A percentile compares a stretch with the other conserved stretches of the same genome.
These are phyloP conservation scores for Monilinia vaccinii-corymbosi DNA, from an alignment of 2,329 filamentous ascomycete genomes.

Conservation along the genomic window DNA sequence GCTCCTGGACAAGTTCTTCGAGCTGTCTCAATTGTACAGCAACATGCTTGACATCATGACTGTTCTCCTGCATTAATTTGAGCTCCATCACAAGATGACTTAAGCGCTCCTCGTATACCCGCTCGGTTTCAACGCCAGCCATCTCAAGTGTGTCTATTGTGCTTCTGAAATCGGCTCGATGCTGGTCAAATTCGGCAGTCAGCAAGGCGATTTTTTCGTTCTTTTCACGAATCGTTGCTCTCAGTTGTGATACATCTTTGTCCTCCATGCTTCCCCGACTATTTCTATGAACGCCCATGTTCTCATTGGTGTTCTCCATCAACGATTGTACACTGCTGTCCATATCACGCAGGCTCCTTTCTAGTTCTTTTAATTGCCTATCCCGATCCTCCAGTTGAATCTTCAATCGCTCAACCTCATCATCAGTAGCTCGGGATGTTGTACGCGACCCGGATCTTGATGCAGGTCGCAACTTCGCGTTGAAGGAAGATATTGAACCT, in stretches of 20 bases:
- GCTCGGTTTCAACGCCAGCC: constrained; percentile 88
- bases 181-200: constrained; percentile 88
- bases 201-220: constrained; percentile 93
- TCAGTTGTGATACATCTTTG: constrained; percentile 66
- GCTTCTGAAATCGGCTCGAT: constrained; percentile 90
- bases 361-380: constrained; percentile 80
- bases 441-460: constrained; percentile 33
- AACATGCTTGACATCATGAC: constrained; percentile 84
- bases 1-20: constrained; percentile 90
- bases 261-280: constrained; percentile 48
- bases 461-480: constrained; percentile 41
- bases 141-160: constrained; percentile 95
- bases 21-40: constrained; percentile 88
- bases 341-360: constrained; percentile 68
- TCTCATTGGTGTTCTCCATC: constrained; percentile 47
- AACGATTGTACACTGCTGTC: constrained; percentile 70
- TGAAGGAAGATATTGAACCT: constrained; percentile 47
- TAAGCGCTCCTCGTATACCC: constrained; percentile 91
- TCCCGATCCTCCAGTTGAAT: constrained; percentile 75
- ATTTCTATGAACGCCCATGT: constrained; percentile 34
- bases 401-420: constrained; percentile 65
- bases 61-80: constrained; percentile 70
- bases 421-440: constrained; percentile 41
- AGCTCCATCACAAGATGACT: constrained; percentile 78
- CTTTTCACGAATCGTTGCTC: constrained; percentile 81